phyloP scores from a whole-genome alignment of 768 basidiomycete species.

The Phanerochaete carnosa region DNA sequence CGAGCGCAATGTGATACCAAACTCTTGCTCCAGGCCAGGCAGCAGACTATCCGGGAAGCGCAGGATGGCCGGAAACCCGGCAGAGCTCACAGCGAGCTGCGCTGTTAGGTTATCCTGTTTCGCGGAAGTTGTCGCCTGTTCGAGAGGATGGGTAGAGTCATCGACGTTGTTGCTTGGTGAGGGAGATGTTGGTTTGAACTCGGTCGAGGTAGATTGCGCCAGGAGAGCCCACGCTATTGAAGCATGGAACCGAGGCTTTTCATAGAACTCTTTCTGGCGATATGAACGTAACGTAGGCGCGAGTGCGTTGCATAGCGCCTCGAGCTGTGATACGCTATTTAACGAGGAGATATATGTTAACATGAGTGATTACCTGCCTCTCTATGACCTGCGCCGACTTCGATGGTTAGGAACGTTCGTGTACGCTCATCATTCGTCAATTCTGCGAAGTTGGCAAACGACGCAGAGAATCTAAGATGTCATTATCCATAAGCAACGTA shows the following conservation, averaged over 20 bases:
- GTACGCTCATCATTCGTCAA: slow-evolving; percentile 79
- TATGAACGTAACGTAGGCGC: slow-evolving; percentile 54
- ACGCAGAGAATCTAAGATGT: slow-evolving; percentile 57
- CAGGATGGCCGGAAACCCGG: slow-evolving; percentile 46
- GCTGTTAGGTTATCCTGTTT: slow-evolving; percentile 9
- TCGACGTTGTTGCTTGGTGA: neutral
- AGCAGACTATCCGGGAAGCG: slow-evolving; percentile 49
- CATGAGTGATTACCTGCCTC: slow-evolving; percentile 40
- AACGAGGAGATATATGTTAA: neutral
- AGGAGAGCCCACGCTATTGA: slow-evolving; percentile 88
- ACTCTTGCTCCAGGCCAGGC: slow-evolving; percentile 44
- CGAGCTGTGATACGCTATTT: slow-evolving; percentile 45
- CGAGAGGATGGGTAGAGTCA: neutral
- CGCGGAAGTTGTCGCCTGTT: neutral
- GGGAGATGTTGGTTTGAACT: neutral
- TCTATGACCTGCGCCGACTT: slow-evolving; percentile 79
- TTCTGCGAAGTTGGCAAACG: slow-evolving; percentile 69
- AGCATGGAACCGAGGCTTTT: slow-evolving; percentile 78
- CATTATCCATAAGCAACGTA: neutral
- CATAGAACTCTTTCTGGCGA: slow-evolving; percentile 79
- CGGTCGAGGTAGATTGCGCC: neutral
- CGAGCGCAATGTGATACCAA: slow-evolving; percentile 39
- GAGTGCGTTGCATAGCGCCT: slow-evolving; percentile 50
- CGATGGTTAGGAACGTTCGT: slow-evolving; percentile 74
- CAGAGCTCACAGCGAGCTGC: slow-evolving; percentile 6